Percentiles rank a stretch among this genome's conserved stretches.
Conservation (phyloP, 768 basidiomycete genomes). For the Rhodotorula babjevae region DNA sequence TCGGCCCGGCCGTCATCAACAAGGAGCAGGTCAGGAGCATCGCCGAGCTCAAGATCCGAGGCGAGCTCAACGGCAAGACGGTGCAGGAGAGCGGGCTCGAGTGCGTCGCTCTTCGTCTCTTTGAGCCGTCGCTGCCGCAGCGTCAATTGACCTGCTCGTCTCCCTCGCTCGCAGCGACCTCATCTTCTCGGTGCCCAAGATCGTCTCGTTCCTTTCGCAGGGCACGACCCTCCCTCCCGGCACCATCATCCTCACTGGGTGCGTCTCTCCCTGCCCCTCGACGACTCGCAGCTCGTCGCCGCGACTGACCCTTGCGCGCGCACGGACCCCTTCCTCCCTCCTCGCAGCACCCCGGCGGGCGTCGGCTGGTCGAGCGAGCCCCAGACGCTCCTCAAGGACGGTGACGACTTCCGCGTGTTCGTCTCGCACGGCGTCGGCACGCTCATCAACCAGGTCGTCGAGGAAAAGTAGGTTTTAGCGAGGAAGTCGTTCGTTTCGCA, state of each 20-base stretch:
- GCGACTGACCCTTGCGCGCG: no score
- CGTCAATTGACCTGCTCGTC: neutral
- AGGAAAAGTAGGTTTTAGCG: constrained; percentile 43
- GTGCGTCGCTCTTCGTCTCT: constrained; percentile 39
- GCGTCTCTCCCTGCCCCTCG: no score
- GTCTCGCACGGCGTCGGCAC: constrained; percentile 43
- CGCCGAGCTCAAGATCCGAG: constrained; percentile 36
- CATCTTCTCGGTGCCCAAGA: constrained; percentile 47
- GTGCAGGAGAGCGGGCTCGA: constrained; percentile 45
- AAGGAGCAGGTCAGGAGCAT: constrained; percentile 33
- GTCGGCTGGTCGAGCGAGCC: constrained; percentile 39
- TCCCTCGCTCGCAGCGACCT: constrained; percentile 42
- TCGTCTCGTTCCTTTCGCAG: constrained; percentile 47
- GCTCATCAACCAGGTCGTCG: constrained; percentile 47
- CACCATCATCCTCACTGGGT: constrained; percentile 49
- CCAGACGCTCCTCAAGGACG: constrained; percentile 37
- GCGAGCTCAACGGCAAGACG: constrained; percentile 42
- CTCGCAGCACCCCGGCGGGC: constrained; percentile 38
- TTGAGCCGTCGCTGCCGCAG: rapidly evolving
- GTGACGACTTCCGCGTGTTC: constrained; percentile 43
- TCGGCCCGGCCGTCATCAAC: constrained; percentile 45
- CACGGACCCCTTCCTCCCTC: no score
- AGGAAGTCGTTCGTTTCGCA: neutral
- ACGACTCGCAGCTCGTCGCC: no score
- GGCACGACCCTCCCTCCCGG: constrained; percentile 48